Conservation (phyloP, 1,284 basidiomycete species). For the Phellopilus nigrolimitatus region DNA sequence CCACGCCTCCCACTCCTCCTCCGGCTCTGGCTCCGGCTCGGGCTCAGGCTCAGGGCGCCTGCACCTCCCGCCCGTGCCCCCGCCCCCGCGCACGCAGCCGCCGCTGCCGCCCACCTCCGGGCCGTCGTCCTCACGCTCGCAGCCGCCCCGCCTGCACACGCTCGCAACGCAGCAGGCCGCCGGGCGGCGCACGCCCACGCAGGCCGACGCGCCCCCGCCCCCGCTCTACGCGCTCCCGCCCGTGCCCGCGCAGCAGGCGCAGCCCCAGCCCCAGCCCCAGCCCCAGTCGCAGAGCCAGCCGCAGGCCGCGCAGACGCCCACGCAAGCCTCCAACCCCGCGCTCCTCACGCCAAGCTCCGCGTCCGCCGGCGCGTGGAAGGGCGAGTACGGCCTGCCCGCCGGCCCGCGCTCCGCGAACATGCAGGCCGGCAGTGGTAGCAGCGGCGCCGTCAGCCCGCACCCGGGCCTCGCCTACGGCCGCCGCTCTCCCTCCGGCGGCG, state of each 20-base stretch:
- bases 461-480: slow-evolving; percentile 25
- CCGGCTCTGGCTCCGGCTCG: slow-evolving; percentile 22
- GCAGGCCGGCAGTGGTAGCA: too few relatives aligned
- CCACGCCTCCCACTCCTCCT: slow-evolving; percentile 31
- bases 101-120: slow-evolving; percentile 43
- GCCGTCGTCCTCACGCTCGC: slow-evolving; percentile 25
- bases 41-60: slow-evolving; percentile 32
- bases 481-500: slow-evolving; percentile 9
- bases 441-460: slow-evolving; percentile 36
- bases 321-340: slow-evolving; percentile 8
- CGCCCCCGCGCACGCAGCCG: slow-evolving; percentile 58
- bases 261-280: slow-evolving; percentile 35
- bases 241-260: slow-evolving; percentile 39
- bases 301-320: slow-evolving; percentile 12
- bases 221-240: slow-evolving; percentile 45
- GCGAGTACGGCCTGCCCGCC: slow-evolving; percentile 49
- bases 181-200: slow-evolving; percentile 55
- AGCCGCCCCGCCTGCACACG: slow-evolving; percentile 21
- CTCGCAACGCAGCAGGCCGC: slow-evolving; percentile 24
- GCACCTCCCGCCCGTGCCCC: slow-evolving; percentile 60
- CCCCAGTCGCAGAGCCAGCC: slow-evolving; percentile 35
- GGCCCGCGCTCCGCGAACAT: slow-evolving; percentile 56
- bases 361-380: slow-evolving; percentile 35
- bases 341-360: slow-evolving; percentile 12
- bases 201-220: slow-evolving; percentile 35